Conservation (phyloP, 139 green algal genomes). For the Volvox reticuliferus region DNA sequence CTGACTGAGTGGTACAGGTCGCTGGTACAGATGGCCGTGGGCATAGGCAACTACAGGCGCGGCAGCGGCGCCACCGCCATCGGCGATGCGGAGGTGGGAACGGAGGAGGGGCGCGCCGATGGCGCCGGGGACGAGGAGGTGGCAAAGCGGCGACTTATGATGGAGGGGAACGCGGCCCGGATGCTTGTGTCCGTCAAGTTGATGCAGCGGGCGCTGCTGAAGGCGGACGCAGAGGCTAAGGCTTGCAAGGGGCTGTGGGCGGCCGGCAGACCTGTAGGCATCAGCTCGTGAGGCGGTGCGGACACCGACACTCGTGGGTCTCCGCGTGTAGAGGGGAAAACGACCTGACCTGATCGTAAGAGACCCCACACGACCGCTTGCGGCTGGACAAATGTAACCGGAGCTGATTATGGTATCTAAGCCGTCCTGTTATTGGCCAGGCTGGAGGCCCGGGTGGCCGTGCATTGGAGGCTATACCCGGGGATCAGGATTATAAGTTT, state of each 20-base stretch:
- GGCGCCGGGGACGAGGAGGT: neutral
- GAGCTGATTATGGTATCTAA: too few species aligned
- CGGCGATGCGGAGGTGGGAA: neutral
- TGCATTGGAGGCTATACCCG: too few species aligned
- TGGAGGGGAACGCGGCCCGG: neutral
- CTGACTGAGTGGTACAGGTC: neutral
- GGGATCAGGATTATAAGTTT: too few species aligned
- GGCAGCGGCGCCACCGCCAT: neutral
- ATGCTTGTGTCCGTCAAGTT: neutral
- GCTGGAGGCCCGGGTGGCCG: too few species aligned
- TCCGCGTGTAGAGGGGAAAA: too few species aligned
- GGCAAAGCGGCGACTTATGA: neutral
- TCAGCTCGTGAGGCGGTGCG: too few species aligned
- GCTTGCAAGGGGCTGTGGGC: neutral
- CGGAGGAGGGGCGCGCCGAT: neutral
- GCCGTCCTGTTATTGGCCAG: too few species aligned
- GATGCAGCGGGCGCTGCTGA: neutral
- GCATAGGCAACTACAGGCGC: neutral
- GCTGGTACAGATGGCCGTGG: neutral
- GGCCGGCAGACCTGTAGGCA: too few species aligned
- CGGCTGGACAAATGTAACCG: too few species aligned
- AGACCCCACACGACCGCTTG: too few species aligned
- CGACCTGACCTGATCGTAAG: too few species aligned
- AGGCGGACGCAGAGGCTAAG: neutral
- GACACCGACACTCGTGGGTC: too few species aligned